Percentiles rank a stretch among this genome's conserved stretches.
phyloP scores from a whole-genome alignment of 768 basidiomycete species.

The Podaxis sp. region DNA sequence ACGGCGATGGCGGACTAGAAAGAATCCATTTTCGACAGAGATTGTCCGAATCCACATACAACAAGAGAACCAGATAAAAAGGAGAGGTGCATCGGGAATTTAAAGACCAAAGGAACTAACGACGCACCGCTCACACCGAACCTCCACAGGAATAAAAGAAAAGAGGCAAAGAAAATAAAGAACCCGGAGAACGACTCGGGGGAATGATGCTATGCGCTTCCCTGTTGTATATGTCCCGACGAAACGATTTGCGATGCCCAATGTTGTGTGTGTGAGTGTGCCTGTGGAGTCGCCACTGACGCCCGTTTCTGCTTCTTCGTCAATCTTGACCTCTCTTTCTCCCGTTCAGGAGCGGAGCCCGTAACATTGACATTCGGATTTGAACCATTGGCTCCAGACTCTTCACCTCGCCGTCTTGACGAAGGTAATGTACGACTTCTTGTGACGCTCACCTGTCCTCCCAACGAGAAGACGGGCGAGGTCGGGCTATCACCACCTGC shows the following conservation, averaged over 20 bases:
- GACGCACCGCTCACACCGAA: background rate
- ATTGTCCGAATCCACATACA: background rate
- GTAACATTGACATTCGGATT: slow-evolving; percentile 11
- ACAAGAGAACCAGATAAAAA: background rate
- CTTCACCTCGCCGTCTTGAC: slow-evolving; percentile 28
- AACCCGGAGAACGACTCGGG: background rate
- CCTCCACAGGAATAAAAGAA: background rate
- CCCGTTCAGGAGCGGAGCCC: background rate
- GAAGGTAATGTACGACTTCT: slow-evolving; percentile 65
- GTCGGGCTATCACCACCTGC: slow-evolving; percentile 44
- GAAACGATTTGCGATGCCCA: slow-evolving; percentile 11
- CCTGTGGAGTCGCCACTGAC: background rate
- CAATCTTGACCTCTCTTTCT: slow-evolving; percentile 7
- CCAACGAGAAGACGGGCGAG: slow-evolving; percentile 21
- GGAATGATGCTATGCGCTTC: background rate
- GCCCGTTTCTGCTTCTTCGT: slow-evolving; percentile 15
- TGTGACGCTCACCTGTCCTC: slow-evolving; percentile 35
- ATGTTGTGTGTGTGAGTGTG: background rate
- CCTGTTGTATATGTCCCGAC: background rate
- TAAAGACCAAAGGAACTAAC: background rate
- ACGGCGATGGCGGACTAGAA: background rate
- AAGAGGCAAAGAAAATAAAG: background rate
- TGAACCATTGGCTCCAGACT: slow-evolving; percentile 6
- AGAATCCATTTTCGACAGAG: background rate
- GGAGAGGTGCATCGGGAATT: background rate